phyloP scores from a whole-genome alignment of 352 stramenopile species.

The Phytophthora chlamydospora region DNA sequence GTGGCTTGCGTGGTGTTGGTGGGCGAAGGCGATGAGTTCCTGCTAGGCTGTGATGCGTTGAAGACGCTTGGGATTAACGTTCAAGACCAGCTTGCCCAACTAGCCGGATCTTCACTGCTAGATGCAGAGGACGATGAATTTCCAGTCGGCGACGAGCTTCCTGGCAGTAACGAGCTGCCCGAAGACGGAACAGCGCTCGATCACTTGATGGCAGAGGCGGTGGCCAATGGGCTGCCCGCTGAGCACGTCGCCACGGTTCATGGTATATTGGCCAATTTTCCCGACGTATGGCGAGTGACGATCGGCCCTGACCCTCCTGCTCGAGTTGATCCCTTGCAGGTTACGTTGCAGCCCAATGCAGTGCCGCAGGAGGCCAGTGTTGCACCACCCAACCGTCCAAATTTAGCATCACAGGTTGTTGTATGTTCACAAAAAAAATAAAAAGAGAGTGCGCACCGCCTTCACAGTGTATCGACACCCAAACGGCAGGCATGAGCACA shows the following conservation, averaged over 20 bases:
- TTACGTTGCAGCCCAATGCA: background rate
- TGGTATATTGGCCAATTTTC: background rate
- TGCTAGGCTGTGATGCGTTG: slow-evolving; percentile 6
- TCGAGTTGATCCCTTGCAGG: slow-evolving; percentile 1
- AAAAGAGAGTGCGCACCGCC: too few relatives aligned
- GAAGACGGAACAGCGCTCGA: background rate
- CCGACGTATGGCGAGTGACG: background rate
- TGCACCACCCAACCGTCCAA: too few relatives aligned
- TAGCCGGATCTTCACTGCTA: background rate
- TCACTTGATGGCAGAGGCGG: background rate
- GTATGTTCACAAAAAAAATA: too few relatives aligned
- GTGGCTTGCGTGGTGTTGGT: background rate
- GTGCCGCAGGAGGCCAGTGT: background rate
- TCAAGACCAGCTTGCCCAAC: slow-evolving; percentile 3
- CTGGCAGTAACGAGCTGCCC: background rate
- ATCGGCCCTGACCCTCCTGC: background rate
- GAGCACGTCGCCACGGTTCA: background rate
- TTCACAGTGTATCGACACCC: too few relatives aligned
- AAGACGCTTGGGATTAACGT: slow-evolving; percentile 11
- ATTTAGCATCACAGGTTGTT: too few relatives aligned
- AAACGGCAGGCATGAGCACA: too few relatives aligned
- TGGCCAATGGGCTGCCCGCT: background rate
- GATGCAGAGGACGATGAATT: slow-evolving; percentile 5
- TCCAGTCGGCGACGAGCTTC: slow-evolving; percentile 1
- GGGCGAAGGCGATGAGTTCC: slow-evolving; percentile 5